These are phyloP conservation scores for Aspergillus cristatus DNA, from an alignment of 495 filamentous ascomycete species.

Conservation along the genomic window DNA sequence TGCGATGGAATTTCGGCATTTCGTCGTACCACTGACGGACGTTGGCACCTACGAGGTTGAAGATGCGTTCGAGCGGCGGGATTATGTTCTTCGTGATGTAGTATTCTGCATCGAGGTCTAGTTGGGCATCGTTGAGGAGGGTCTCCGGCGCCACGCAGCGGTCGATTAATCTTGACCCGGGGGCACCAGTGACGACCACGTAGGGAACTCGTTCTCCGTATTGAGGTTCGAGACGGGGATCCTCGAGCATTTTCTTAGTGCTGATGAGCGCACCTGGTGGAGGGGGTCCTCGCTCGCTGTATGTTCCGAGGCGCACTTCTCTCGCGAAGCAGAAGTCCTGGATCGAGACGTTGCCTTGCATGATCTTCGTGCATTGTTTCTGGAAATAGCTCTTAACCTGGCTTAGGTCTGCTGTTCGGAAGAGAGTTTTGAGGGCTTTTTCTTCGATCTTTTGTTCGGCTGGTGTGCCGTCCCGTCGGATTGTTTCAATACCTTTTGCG, in stretches of 20 bases:
- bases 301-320: slow-evolving; percentile 85
- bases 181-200: slow-evolving; percentile 80
- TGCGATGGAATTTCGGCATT: slow-evolving; percentile 82
- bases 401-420: slow-evolving; percentile 80
- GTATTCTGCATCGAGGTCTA: slow-evolving; percentile 91
- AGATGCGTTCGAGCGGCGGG: slow-evolving; percentile 89
- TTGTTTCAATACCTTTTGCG: slow-evolving; percentile 96
- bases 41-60: slow-evolving; percentile 92
- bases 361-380: slow-evolving; percentile 83
- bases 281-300: slow-evolving; percentile 67
- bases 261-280: slow-evolving; percentile 86
- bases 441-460: slow-evolving; percentile 98
- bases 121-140: slow-evolving; percentile 62
- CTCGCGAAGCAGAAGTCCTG: slow-evolving; percentile 94
- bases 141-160: slow-evolving; percentile 82
- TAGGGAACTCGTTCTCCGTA: slow-evolving; percentile 94
- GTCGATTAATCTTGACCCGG: slow-evolving; percentile 78
- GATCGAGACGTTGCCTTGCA: slow-evolving; percentile 77
- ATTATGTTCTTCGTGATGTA: slow-evolving; percentile 95
- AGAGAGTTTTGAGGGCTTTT: slow-evolving; percentile 80
- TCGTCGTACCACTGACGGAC: slow-evolving; percentile 90
- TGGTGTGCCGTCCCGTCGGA: slow-evolving; percentile 86
- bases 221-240: slow-evolving; percentile 81
- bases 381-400: slow-evolving; percentile 90
- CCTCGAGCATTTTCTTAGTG: slow-evolving; percentile 73